These are phyloP conservation scores for Cystobasidiaceae sp. DNA, from an alignment of 1,284 basidiomycete genomes.

Conservation along the genomic window DNA sequence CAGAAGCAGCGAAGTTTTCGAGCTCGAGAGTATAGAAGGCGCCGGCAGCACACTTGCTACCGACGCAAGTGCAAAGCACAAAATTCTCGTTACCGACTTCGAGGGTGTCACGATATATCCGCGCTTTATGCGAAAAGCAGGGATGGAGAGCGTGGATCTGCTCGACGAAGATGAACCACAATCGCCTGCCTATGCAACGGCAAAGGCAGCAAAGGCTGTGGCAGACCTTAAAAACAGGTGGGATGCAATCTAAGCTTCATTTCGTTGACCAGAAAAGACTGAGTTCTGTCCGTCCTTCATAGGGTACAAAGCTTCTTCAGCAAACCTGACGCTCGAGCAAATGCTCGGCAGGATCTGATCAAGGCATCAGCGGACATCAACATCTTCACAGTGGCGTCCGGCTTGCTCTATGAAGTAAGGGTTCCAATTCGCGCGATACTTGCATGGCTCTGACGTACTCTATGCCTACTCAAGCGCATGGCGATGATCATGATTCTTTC, in stretches of 20 bases:
- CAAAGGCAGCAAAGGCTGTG: constrained; percentile 1
- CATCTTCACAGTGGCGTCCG: constrained; percentile 97
- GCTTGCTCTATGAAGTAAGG: constrained; percentile 85
- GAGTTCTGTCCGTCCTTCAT: neutral
- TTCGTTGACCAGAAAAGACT: neutral
- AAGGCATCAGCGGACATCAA: constrained; percentile 72
- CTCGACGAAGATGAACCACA: constrained; percentile 53
- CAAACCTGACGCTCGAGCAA: neutral
- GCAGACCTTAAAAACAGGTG: constrained; percentile 34
- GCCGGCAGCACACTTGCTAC: constrained; percentile 73
- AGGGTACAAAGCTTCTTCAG: constrained; percentile 36
- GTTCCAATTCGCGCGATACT: constrained; percentile 2
- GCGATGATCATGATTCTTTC: constrained; percentile 97
- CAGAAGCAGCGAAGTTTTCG: constrained; percentile 67
- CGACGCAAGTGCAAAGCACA: constrained; percentile 56
- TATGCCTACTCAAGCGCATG: constrained; percentile 62
- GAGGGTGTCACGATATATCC: constrained; percentile 86
- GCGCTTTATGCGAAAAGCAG: constrained; percentile 61
- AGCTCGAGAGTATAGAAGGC: constrained; percentile 63
- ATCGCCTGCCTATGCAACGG: neutral
- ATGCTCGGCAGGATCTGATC: constrained; percentile 1
- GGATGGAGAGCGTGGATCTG: constrained; percentile 77
- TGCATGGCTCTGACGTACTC: constrained; percentile 25
- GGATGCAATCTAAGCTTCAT: neutral
- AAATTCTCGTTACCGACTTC: constrained; percentile 74